A percentile compares a stretch with the other conserved stretches of the same genome.
phyloP scores from a whole-genome alignment of 177 flowering plant species.

The Vitis hybrid region DNA sequence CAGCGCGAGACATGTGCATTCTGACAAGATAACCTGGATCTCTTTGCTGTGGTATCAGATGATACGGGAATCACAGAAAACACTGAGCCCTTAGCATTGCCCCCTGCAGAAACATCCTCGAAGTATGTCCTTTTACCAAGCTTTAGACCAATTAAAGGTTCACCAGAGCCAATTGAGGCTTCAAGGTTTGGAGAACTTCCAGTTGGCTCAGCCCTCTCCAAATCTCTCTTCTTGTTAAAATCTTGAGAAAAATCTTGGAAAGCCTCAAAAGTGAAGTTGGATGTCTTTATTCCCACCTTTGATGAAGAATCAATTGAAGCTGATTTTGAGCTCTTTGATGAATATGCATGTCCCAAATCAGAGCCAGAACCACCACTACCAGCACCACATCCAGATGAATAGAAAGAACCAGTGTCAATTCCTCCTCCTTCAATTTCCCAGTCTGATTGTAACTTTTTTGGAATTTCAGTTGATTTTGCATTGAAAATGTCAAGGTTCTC shows the following conservation, averaged over 20 bases:
- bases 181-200: constrained; percentile 44
- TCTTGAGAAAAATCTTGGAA: constrained; percentile 27
- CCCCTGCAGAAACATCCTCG: constrained; percentile 52
- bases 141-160: constrained; percentile 67
- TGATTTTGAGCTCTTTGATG: constrained; percentile 65
- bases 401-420: constrained; percentile 43
- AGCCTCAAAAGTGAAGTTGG: constrained; percentile 35
- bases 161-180: constrained; percentile 55
- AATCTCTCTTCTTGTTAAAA: constrained; percentile 29
- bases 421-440: constrained; percentile 53
- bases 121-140: constrained; percentile 83
- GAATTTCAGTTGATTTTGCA: constrained; percentile 40
- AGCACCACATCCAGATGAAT: constrained; percentile 43
- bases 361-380: constrained; percentile 52
- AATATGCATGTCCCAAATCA: constrained; percentile 51
- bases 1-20: constrained; percentile 45
- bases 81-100: constrained; percentile 32
- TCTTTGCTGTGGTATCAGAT: constrained; percentile 43
- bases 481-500: constrained; percentile 44
- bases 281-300: constrained; percentile 35
- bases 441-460: constrained; percentile 40
- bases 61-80: constrained; percentile 30
- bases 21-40: constrained; percentile 43
- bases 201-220: constrained; percentile 26
- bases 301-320: constrained; percentile 67